Conservation (phyloP, 768 basidiomycete species). For the Boletus bicolor region DNA sequence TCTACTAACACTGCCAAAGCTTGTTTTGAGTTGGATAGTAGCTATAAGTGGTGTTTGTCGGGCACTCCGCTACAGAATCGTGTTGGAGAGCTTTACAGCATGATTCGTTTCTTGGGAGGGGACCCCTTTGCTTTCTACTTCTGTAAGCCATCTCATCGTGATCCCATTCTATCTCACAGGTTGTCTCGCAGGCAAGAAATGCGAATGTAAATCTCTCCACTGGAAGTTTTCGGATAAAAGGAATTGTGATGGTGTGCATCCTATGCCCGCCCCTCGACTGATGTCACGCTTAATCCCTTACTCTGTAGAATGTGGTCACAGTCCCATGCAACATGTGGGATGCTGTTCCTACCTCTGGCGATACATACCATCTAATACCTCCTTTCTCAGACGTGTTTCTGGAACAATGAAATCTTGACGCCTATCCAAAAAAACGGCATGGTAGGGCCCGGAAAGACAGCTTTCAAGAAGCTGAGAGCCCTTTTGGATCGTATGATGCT, state of each 20-base stretch:
- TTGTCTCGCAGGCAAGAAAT: conserved; percentile 64
- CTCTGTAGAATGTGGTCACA: conserved; percentile 73
- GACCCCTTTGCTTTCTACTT: conserved; percentile 92
- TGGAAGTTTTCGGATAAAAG: conserved; percentile 88
- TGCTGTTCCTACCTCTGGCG: background rate
- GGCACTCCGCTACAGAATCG: conserved; percentile 97
- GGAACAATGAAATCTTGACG: conserved; percentile 94
- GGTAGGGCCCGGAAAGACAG: conserved; percentile 68
- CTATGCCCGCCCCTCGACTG: background rate
- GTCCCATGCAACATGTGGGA: conserved; percentile 77
- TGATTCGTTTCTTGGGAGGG: conserved; percentile 88
- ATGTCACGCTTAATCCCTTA: background rate
- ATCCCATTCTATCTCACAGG: background rate
- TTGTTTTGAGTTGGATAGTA: conserved; percentile 82
- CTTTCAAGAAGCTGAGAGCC: conserved; percentile 90
- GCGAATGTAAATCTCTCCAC: conserved; percentile 92
- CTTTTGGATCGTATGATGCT: conserved; percentile 96
- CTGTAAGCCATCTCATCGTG: conserved; percentile 47
- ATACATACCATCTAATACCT: conserved; percentile 5
- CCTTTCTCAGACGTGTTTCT: conserved; percentile 74
- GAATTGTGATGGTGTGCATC: conserved; percentile 69
- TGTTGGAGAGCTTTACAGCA: conserved; percentile 97
- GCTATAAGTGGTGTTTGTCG: conserved; percentile 91
- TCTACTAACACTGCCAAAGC: conserved; percentile 94
- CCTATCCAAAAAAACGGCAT: conserved; percentile 94